Evolutionary conservation across 345 rosid species (phyloP), one percentile per base, ranked within the genome.

Genomic region (Euclidium syriacum): DNA sequence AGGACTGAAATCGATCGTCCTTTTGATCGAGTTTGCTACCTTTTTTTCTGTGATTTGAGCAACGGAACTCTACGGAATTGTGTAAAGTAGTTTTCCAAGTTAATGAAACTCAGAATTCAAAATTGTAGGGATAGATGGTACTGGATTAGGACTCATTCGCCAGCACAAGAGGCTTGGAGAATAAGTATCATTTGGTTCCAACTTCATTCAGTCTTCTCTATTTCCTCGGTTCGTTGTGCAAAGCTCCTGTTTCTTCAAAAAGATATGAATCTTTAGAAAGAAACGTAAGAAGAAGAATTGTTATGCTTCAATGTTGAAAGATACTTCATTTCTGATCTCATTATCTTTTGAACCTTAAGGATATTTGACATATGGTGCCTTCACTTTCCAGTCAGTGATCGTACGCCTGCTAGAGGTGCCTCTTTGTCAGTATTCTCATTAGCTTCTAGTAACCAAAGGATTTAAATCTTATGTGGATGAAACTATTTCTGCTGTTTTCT

Each of bases 311-410:
- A n/a, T n/a, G n/a, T n/a, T n/a, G n/a, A n/a, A n/a, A n/a, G n/a
- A n/a, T n/a, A n/a, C 4, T 7, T 25, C 0, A 4, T 51, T 64
- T 51, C 38, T 55, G 8, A 23, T 40, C 27, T 24, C 16, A 7
- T 34, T 52, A 26, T 50, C 3, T 48, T 34, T 49, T 49, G 55
- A 33, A 56, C 14, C 64, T 53, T n/a, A n/a, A 86, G 94, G 87
- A 72, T 83, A 10, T 83, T 86, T 59, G 82, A 83, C 14, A 29
- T 83, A 42, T 81, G 87, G 87, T 83, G 90, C 62, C 78, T 86
- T 78, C 87, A 86, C 72, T 48, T 86, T 55, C 95, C 90, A 24
- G 75, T 76, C 5, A 73, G 3, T 46, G 87, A 86, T 66, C 82
- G 87, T 57, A 83, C 95, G 0, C 34, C 83, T 61, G 71, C 78